Percentiles rank a stretch among this genome's conserved stretches.
These are phyloP conservation scores for Senna siamea DNA, from an alignment of 306 rosid genomes.

Conservation along the genomic window DNA sequence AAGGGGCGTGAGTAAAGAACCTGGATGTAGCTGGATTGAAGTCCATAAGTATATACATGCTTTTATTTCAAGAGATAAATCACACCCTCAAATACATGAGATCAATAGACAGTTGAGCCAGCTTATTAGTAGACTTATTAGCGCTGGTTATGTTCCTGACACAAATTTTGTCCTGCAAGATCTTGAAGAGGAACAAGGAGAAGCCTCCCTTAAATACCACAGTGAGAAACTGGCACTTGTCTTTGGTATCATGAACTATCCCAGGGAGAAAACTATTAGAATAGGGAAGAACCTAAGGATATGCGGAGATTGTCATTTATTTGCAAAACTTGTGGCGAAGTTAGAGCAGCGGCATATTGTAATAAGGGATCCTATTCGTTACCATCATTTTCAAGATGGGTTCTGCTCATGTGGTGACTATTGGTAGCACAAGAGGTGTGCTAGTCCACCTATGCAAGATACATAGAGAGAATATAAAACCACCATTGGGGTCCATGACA, in stretches of 20 bases:
- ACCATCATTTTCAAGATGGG: constrained; percentile 85
- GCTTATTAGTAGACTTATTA: constrained; percentile 55
- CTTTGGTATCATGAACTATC: constrained; percentile 72
- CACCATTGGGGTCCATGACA: constrained; percentile 10
- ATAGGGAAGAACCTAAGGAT: constrained; percentile 89
- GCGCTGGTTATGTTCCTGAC: constrained; percentile 79
- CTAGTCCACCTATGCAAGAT: constrained; percentile 14
- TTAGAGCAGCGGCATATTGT: constrained; percentile 67
- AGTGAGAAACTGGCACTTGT: constrained; percentile 82
- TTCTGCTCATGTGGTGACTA: constrained; percentile 88
- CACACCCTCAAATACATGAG: constrained; percentile 74
- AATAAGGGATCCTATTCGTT: constrained; percentile 85
- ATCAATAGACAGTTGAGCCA: constrained; percentile 56
- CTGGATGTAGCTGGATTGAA: constrained; percentile 96
- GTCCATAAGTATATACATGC: constrained; percentile 72
- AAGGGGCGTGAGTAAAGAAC: constrained; percentile 79
- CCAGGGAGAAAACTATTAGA: constrained; percentile 71
- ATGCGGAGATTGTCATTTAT: constrained; percentile 89
- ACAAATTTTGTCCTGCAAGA: constrained; percentile 87
- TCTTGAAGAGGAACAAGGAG: constrained; percentile 87
- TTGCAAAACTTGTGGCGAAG: constrained; percentile 69
- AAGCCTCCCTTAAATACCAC: constrained; percentile 76
- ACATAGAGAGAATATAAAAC: not conserved
- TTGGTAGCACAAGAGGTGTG: constrained; percentile 53
- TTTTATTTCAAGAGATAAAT: constrained; percentile 74